A percentile compares a stretch with the other conserved stretches of the same genome.
These are phyloP conservation scores for Helicosporidium sp. DNA, from an alignment of 139 green algal genomes.

Conservation along the genomic window DNA sequence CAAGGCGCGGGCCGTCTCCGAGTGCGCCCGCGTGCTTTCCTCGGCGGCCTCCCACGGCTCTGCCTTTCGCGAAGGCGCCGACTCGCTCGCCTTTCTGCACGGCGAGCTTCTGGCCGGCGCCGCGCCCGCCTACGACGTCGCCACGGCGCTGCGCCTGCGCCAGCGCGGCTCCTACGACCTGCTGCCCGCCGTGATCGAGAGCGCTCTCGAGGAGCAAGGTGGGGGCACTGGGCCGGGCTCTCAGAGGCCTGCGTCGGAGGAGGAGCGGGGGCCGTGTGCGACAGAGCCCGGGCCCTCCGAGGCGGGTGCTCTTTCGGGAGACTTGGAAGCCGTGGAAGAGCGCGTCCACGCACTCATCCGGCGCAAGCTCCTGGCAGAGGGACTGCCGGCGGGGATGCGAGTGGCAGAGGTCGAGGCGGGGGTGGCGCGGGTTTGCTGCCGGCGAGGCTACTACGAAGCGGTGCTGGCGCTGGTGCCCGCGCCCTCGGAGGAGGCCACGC, in stretches of 20 bases:
- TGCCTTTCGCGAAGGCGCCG: slow-evolving; percentile 14
- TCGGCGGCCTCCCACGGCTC: slow-evolving; percentile 13
- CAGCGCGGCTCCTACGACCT: slow-evolving; percentile 11
- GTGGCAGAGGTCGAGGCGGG: not conserved
- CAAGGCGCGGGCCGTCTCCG: slow-evolving; percentile 16
- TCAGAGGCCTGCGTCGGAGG: not conserved
- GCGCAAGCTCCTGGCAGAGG: slow-evolving; percentile 8
- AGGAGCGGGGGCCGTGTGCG: too few species aligned
- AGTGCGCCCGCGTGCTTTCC: slow-evolving; percentile 14
- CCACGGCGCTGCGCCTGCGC: slow-evolving; percentile 26
- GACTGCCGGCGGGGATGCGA: not conserved
- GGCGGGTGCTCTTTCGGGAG: too few species aligned
- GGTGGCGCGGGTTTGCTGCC: not conserved
- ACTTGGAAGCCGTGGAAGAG: too few species aligned
- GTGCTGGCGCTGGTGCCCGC: slow-evolving; percentile 17
- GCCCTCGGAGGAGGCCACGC: slow-evolving; percentile 5
- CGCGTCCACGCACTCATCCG: slow-evolving; percentile 13
- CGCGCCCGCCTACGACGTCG: slow-evolving; percentile 29
- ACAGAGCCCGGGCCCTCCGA: too few species aligned
- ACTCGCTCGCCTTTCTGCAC: slow-evolving; percentile 26
- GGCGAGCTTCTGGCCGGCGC: slow-evolving; percentile 12
- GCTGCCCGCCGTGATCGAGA: too few species aligned
- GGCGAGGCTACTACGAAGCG: slow-evolving; percentile 7
- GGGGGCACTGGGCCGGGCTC: not conserved
- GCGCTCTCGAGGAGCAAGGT: slow-evolving; percentile 12